Conservation (phyloP, 2,329 filamentous ascomycete genomes). For the Aspergillus sp. region DNA sequence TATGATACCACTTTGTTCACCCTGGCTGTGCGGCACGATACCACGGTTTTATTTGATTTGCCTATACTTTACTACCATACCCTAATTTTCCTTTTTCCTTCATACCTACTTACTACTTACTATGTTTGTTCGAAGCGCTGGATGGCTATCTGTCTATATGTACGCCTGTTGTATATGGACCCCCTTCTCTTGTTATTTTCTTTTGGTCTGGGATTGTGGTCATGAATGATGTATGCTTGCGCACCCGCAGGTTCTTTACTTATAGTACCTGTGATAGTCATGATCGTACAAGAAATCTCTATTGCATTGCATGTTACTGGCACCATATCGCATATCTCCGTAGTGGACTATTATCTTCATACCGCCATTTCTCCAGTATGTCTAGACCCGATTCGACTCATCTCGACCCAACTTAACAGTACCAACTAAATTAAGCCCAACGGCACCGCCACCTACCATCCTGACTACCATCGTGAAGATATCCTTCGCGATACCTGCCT, state of each 20-base stretch:
- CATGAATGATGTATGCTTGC: conserved; percentile 1
- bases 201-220: background rate
- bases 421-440: too few species aligned
- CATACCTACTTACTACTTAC: background rate
- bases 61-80: background rate
- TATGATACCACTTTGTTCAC: conserved; percentile 44
- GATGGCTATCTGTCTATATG: background rate
- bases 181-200: background rate
- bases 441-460: too few species aligned
- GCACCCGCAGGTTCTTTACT: background rate
- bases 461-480: too few species aligned
- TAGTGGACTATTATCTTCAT: too few species aligned
- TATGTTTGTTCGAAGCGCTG: background rate
- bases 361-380: too few species aligned
- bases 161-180: background rate
- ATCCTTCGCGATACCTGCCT: too few species aligned
- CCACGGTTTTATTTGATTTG: conserved; percentile 21
- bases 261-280: background rate
- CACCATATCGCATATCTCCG: background rate
- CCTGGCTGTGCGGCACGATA: conserved; percentile 37
- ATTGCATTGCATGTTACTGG: background rate
- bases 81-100: background rate
- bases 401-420: too few species aligned
- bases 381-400: too few species aligned
- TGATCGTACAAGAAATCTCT: background rate